These are phyloP conservation scores for Pezicula neosporulosa DNA, from an alignment of 2,329 filamentous ascomycete genomes.

Conservation along the genomic window DNA sequence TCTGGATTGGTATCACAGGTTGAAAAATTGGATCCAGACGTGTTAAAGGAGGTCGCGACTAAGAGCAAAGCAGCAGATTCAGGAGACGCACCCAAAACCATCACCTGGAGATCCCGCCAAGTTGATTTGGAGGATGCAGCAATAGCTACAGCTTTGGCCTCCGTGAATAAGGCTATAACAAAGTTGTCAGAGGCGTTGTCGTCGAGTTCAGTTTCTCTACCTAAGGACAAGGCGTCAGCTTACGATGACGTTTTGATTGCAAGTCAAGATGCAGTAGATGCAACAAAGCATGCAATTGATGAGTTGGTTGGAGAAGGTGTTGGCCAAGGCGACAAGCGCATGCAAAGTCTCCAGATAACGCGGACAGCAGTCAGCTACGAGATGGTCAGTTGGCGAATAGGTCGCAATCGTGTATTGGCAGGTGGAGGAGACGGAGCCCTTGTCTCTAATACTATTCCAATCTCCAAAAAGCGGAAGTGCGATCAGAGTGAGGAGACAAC, in stretches of 20 bases:
- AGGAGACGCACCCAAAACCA: conserved; percentile 63
- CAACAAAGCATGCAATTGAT: conserved; percentile 88
- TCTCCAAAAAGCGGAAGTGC: conserved; percentile 48
- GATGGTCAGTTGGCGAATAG: conserved; percentile 91
- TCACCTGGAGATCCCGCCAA: conserved; percentile 81
- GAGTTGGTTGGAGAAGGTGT: conserved; percentile 82
- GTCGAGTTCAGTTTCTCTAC: conserved; percentile 40
- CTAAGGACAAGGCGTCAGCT: conserved; percentile 72
- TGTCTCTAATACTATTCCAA: conserved; percentile 43
- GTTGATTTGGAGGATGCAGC: conserved; percentile 91
- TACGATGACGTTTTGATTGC: conserved; percentile 90
- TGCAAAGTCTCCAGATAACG: conserved; percentile 91
- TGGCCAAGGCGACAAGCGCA: conserved; percentile 75
- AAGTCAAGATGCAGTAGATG: conserved; percentile 91
- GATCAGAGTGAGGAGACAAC: conserved; percentile 38
- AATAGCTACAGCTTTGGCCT: conserved; percentile 79
- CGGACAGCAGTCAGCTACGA: conserved; percentile 92
- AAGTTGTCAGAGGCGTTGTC: conserved; percentile 45
- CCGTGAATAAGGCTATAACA: conserved; percentile 55
- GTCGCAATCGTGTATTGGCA: conserved; percentile 84
- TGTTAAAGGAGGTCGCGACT: conserved; percentile 55
- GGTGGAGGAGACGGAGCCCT: conserved; percentile 76
- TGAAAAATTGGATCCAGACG: conserved; percentile 64
- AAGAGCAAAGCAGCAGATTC: conserved; percentile 47
- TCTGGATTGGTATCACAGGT: conserved; percentile 61